phyloP scores from a whole-genome alignment of 75 land plant species.

The Pinus tabuliformis region DNA sequence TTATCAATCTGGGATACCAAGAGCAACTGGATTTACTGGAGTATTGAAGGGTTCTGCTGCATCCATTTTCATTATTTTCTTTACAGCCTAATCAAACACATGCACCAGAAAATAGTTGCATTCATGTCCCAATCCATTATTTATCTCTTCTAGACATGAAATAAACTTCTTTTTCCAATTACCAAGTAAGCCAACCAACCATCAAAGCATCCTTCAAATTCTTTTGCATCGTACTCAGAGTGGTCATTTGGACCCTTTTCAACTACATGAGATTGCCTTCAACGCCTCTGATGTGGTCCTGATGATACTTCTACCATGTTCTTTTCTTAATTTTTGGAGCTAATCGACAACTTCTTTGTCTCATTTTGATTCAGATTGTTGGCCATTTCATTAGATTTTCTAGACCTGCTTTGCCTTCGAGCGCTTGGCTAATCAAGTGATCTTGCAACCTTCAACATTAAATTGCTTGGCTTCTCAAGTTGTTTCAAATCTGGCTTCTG shows the following conservation, averaged over 20 bases:
- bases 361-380: neutral
- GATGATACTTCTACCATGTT: neutral
- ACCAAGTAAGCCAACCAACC: slow-evolving; percentile 21
- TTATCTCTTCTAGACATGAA: too few relatives aligned
- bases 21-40: slow-evolving; percentile 90
- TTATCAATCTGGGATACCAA: slow-evolving; percentile 98
- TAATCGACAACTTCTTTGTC: neutral
- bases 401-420: slow-evolving; percentile 8
- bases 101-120: neutral
- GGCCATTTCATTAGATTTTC: neutral
- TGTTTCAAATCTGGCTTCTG: neutral
- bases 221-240: slow-evolving; percentile 33
- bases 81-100: slow-evolving; percentile 57
- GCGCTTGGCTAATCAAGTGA: neutral
- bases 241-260: slow-evolving; percentile 1
- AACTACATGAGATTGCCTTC: neutral
- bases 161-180: neutral
- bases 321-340: slow-evolving; percentile 1
- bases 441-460: neutral
- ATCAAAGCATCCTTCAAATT: slow-evolving; percentile 35
- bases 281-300: neutral
- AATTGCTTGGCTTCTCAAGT: slow-evolving; percentile 4
- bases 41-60: slow-evolving; percentile 95
- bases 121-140: neutral
- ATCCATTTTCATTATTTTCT: slow-evolving; percentile 98